Conservation (phyloP, 2,329 filamentous ascomycete genomes). For the Colletotrichum gloeosporioides region DNA sequence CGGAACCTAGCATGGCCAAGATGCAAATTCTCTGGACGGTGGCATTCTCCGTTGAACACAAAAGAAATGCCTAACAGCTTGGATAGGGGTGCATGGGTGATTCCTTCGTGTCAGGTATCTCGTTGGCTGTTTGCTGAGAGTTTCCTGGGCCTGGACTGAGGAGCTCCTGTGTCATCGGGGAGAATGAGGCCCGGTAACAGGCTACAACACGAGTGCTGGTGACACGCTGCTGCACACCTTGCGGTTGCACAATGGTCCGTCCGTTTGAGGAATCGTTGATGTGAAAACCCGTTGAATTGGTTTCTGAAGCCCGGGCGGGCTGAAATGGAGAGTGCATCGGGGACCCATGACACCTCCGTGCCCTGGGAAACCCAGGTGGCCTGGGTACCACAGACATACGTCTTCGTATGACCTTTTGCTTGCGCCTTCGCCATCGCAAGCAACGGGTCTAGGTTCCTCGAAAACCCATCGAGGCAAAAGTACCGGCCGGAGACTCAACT, state of each 20-base stretch:
- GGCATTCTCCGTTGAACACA: neutral
- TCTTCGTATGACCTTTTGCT: neutral
- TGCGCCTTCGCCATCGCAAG: neutral
- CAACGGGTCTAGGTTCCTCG: neutral
- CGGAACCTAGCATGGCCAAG: neutral
- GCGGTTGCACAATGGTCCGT: neutral
- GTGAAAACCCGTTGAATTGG: conserved; percentile 3
- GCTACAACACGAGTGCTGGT: conserved; percentile 6
- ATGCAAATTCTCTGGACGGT: neutral
- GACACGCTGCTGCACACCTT: neutral
- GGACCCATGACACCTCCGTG: neutral
- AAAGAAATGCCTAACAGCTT: neutral
- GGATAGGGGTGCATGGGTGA: neutral
- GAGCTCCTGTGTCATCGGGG: neutral
- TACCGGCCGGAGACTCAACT: neutral
- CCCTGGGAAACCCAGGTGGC: neutral
- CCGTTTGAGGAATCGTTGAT: neutral
- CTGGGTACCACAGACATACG: neutral
- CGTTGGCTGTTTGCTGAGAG: neutral
- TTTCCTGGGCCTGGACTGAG: neutral
- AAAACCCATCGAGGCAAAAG: neutral
- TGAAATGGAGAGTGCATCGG: neutral
- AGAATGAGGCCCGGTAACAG: neutral
- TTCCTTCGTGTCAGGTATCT: neutral
- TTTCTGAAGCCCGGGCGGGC: neutral